A percentile compares a stretch with the other conserved stretches of the same genome.
These are phyloP conservation scores for Ceratonia siliqua DNA, from an alignment of 306 rosid genomes.

Conservation along the genomic window DNA sequence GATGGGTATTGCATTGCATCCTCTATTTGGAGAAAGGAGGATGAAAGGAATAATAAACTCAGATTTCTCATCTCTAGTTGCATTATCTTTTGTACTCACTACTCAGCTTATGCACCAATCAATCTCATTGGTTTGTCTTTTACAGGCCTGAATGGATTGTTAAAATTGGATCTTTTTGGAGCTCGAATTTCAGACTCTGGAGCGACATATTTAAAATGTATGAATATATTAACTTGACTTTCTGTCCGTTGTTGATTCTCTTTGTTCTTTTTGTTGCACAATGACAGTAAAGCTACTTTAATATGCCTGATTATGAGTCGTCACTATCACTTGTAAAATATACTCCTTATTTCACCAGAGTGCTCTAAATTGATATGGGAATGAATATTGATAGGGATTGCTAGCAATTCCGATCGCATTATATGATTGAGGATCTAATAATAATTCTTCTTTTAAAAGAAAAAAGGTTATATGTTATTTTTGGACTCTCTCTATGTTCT, in stretches of 20 bases:
- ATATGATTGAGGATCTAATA: background rate
- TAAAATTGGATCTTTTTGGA: conserved; percentile 91
- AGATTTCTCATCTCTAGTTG: background rate
- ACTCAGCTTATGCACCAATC: background rate
- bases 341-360: background rate
- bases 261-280: background rate
- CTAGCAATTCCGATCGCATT: background rate
- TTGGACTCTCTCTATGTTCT: no score
- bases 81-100: background rate
- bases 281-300: background rate
- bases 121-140: conserved; percentile 19
- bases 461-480: no score
- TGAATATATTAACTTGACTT: conserved; percentile 31
- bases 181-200: conserved; percentile 89
- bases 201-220: conserved; percentile 70
- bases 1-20: background rate
- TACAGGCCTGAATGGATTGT: conserved; percentile 80
- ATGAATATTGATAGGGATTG: background rate
- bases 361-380: background rate
- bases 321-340: conserved; percentile 7
- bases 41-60: no score
- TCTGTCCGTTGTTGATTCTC: conserved; percentile 18
- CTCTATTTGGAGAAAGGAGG: background rate
- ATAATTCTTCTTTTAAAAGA: no score
- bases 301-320: background rate